Conservation (phyloP, 2,329 filamentous ascomycete species). For the Pseudogymnoascus destructans region DNA sequence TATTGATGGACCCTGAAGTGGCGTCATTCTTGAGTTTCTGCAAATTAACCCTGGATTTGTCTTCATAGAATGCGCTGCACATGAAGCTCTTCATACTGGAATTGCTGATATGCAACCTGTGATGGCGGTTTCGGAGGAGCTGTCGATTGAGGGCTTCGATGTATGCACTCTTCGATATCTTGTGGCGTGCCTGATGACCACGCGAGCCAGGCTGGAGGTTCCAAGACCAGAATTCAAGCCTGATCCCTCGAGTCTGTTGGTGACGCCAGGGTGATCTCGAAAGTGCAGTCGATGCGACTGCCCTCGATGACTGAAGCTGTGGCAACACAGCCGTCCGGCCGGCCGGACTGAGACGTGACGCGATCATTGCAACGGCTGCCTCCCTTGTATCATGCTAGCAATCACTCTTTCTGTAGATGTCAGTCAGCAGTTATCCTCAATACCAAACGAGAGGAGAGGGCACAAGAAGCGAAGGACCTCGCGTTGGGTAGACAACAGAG, state of each 20-base stretch:
- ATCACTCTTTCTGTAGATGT: not conserved
- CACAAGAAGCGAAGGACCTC: not conserved
- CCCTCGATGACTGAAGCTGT: slow-evolving; percentile 2
- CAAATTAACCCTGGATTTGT: slow-evolving; percentile 16
- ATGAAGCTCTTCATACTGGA: slow-evolving; percentile 31
- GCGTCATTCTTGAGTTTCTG: slow-evolving; percentile 1
- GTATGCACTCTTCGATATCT: slow-evolving; percentile 33
- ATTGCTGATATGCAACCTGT: slow-evolving; percentile 25
- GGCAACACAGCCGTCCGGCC: slow-evolving; percentile 14
- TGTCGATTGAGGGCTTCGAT: slow-evolving; percentile 33
- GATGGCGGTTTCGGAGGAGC: slow-evolving; percentile 35
- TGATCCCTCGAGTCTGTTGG: slow-evolving; percentile 35
- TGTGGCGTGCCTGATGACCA: slow-evolving; percentile 33
- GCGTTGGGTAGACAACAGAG: not conserved
- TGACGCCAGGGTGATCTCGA: slow-evolving; percentile 16
- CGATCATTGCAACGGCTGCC: slow-evolving; percentile 19
- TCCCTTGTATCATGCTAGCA: slow-evolving; percentile 7
- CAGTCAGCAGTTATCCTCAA: not conserved
- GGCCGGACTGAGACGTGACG: slow-evolving; percentile 17
- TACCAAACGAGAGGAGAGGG: not conserved
- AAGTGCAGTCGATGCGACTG: slow-evolving; percentile 11
- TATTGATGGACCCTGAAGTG: slow-evolving; percentile 6
- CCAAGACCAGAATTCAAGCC: slow-evolving; percentile 36
- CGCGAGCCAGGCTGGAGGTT: slow-evolving; percentile 31
- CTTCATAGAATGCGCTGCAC: slow-evolving; percentile 30